Evolutionary conservation across 345 rosid species (phyloP), one percentile per base, ranked within the genome.

Genomic region (Geranium rotundifolium): DNA sequence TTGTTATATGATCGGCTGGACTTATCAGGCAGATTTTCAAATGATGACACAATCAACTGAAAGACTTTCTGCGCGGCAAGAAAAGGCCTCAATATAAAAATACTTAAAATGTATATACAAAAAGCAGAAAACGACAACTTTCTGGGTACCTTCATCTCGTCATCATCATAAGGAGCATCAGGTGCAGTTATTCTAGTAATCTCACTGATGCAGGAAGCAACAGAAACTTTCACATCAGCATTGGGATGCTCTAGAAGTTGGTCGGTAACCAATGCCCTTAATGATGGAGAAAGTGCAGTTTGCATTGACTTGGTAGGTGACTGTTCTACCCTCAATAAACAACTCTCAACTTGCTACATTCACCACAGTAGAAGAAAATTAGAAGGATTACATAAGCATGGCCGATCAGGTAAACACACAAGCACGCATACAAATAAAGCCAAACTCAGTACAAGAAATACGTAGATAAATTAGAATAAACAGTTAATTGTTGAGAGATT

Each of bases 161-260:
- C 96, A 78, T 95, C 97, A 23, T 79, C 88, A 70, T 84, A 95
- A 17, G 99, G 99, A 69, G 96, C 97, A 10, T 95, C 99, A 0
- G 99, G 99, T 29, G 99, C 99, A 56, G 97, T 95, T 66, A 95
- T 95, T 80, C 99, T 83, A 17, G 95, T 95, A 68, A 90, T 86
- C 83, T 95, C 99, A 72, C 95, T 88, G 69, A 95, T 88, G 79
- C 97, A 95, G 41, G 93, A 79, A 46, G 96, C 95, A 56, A 90
- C 97, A 19, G 95, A 84, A 74, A 86, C 96, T 79, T 78, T 86
- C 52, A 95, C 96, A 71, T 90, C 95, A 54, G 49, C 75, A 66
- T 90, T 82, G n/a, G 87, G 65, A 76, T 90, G 97, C 74, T 60
- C 76, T 37, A 88, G 84, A 65, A 95, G 78, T 62, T 76, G 74